These are phyloP conservation scores for Lactifluus rugatus DNA, from an alignment of 768 basidiomycete genomes.

Conservation along the genomic window DNA sequence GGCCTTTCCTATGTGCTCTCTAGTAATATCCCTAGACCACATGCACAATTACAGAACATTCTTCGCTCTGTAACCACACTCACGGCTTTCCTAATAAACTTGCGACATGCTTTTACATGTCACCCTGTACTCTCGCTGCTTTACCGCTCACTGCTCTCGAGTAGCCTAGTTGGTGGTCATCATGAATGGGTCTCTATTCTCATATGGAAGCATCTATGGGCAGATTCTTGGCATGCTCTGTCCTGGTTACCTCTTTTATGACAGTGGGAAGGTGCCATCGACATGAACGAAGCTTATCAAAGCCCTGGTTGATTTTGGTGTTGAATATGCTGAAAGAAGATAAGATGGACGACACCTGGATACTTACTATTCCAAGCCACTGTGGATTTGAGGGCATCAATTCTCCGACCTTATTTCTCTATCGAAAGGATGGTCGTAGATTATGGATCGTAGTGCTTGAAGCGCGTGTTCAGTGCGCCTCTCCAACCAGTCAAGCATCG, in stretches of 20 bases:
- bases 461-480: conserved; percentile 27
- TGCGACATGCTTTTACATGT: not conserved
- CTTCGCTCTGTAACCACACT: not conserved
- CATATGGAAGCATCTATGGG: conserved; percentile 30
- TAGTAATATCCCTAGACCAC: not conserved
- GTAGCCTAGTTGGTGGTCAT: conserved; percentile 36
- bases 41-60: conserved; percentile 48
- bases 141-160: conserved; percentile 51
- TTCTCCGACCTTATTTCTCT: conserved; percentile 62
- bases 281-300: conserved; percentile 36
- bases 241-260: conserved; percentile 23
- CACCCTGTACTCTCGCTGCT: conserved; percentile 26
- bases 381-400: conserved; percentile 62
- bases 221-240: conserved; percentile 39
- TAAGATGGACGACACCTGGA: conserved; percentile 53
- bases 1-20: not conserved
- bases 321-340: conserved; percentile 12
- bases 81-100: not conserved
- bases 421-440: conserved; percentile 26
- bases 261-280: conserved; percentile 13
- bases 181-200: too few relatives aligned
- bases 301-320: conserved; percentile 28
- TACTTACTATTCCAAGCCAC: conserved; percentile 66
- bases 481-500: not conserved
- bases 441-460: conserved; percentile 46